phyloP scores from a whole-genome alignment of 176 grass and related monocot species.

The Zoysia japonica region DNA sequence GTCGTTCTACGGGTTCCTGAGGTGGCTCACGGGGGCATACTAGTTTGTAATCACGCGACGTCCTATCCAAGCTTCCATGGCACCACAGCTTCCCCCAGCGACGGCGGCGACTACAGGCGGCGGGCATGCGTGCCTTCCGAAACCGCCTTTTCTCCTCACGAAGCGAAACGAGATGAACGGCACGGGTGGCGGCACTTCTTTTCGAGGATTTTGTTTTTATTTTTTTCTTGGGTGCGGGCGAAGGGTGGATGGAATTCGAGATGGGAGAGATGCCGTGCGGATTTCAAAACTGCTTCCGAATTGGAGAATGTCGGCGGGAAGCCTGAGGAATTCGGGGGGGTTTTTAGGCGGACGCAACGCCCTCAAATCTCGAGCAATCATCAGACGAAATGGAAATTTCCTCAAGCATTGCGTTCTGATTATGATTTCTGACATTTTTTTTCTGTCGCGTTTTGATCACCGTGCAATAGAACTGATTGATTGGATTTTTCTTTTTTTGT shows the following conservation, averaged over 20 bases:
- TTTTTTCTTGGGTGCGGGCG: neutral
- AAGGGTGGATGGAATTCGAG: slow-evolving; percentile 26
- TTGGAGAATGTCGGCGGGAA: slow-evolving; percentile 68
- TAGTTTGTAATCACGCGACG: slow-evolving; percentile 5
- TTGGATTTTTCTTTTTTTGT: neutral
- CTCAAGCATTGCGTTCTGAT: neutral
- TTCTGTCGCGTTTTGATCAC: no score
- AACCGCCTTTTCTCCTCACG: slow-evolving; percentile 12
- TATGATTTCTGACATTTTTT: no score
- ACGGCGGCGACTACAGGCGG: neutral
- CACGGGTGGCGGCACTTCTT: neutral
- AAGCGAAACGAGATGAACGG: slow-evolving; percentile 26
- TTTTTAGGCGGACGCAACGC: neutral
- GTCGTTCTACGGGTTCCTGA: slow-evolving; percentile 53
- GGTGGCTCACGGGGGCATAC: slow-evolving; percentile 75
- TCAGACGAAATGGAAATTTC: neutral
- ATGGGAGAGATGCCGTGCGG: slow-evolving; percentile 24
- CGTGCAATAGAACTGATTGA: no score
- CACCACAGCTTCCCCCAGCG: neutral
- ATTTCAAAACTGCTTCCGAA: slow-evolving; percentile 50
- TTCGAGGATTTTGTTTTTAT: slow-evolving; percentile 4
- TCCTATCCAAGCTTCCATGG: neutral
- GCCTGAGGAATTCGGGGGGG: slow-evolving; percentile 22
- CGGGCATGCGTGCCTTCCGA: neutral
- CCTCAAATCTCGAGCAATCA: no score